Evolutionary conservation across 2,329 filamentous ascomycete species (phyloP).

Genomic region (Rachicladosporium sp.): DNA sequence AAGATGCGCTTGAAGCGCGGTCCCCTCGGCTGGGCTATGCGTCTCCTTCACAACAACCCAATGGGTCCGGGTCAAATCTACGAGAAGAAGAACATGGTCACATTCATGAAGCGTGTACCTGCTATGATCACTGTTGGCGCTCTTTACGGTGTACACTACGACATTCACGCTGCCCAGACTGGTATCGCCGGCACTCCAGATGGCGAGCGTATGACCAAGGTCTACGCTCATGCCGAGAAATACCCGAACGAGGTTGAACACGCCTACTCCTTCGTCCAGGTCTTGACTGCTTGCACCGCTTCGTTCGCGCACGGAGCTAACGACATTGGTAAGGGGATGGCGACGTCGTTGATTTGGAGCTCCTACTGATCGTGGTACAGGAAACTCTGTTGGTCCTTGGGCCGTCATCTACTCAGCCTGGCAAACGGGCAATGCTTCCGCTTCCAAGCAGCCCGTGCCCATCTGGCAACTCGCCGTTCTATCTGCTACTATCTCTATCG

Average conservation of each 20-base stretch:
- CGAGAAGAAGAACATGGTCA: conserved; percentile 58
- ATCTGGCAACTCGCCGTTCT: conserved; percentile 67
- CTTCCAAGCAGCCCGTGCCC: conserved; percentile 53
- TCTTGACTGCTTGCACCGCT: conserved; percentile 58
- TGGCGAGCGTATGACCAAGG: conserved; percentile 53
- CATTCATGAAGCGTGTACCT: conserved; percentile 52
- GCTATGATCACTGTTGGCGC: conserved; percentile 50
- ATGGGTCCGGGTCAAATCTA: conserved; percentile 62
- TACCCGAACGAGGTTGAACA: conserved; percentile 52
- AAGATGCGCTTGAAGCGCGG: conserved; percentile 51
- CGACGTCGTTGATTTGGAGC: too few species aligned
- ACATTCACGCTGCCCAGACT: conserved; percentile 65
- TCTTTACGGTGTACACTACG: conserved; percentile 69
- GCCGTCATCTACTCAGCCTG: conserved; percentile 52
- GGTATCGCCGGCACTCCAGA: conserved; percentile 62
- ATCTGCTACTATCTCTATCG: conserved; percentile 40
- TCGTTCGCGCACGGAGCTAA: conserved; percentile 62
- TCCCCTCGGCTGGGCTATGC: conserved; percentile 75
- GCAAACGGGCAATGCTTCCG: conserved; percentile 34
- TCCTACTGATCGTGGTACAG: too few species aligned
- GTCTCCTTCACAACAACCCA: conserved; percentile 59
- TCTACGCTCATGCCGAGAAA: conserved; percentile 44
- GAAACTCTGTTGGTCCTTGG: conserved; percentile 50
- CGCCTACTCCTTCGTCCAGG: conserved; percentile 54
- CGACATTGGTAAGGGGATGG: conserved; percentile 37